A percentile compares a stretch with the other conserved stretches of the same genome.
These are phyloP conservation scores for Coemansia guatemalensis DNA, from an alignment of 192 early-diverging fungal species.

Conservation along the genomic window DNA sequence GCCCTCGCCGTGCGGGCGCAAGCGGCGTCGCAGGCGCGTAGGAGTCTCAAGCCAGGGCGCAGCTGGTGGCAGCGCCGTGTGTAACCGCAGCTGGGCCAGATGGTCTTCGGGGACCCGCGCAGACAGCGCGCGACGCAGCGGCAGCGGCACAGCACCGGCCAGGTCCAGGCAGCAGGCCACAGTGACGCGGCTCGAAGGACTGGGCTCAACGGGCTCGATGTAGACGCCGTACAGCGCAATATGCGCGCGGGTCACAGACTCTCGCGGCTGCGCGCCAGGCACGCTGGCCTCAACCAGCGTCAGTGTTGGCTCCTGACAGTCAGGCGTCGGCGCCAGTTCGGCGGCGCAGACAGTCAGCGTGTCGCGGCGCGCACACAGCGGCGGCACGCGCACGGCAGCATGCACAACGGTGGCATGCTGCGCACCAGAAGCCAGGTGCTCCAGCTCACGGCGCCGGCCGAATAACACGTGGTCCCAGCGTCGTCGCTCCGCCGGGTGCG, in stretches of 20 bases:
- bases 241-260: slow-evolving; percentile 22
- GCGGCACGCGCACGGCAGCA: slow-evolving; percentile 20
- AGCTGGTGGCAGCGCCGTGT: slow-evolving; percentile 5
- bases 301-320: slow-evolving; percentile 8
- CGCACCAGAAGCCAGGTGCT: slow-evolving; percentile 4
- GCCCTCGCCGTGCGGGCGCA: neutral
- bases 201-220: slow-evolving; percentile 45
- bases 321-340: slow-evolving; percentile 12
- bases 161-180: slow-evolving; percentile 43
- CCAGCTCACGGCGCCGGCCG: slow-evolving; percentile 24
- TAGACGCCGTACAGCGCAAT: slow-evolving; percentile 35
- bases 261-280: slow-evolving; percentile 44
- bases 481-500: slow-evolving; percentile 13
- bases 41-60: slow-evolving; percentile 26
- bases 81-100: slow-evolving; percentile 9
- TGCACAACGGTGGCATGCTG: slow-evolving; percentile 23
- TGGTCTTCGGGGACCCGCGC: slow-evolving; percentile 23
- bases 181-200: slow-evolving; percentile 37
- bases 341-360: slow-evolving; percentile 26
- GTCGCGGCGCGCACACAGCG: slow-evolving; percentile 36
- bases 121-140: slow-evolving; percentile 35
- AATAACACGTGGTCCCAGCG: slow-evolving; percentile 30
- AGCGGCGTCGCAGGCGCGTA: slow-evolving; percentile 4
- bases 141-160: slow-evolving; percentile 39
- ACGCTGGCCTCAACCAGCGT: slow-evolving; percentile 51